Evolutionary conservation across 1,284 basidiomycete species (phyloP), one percentile per base, ranked within the genome.

Genomic region (Inonotus obliquus): DNA sequence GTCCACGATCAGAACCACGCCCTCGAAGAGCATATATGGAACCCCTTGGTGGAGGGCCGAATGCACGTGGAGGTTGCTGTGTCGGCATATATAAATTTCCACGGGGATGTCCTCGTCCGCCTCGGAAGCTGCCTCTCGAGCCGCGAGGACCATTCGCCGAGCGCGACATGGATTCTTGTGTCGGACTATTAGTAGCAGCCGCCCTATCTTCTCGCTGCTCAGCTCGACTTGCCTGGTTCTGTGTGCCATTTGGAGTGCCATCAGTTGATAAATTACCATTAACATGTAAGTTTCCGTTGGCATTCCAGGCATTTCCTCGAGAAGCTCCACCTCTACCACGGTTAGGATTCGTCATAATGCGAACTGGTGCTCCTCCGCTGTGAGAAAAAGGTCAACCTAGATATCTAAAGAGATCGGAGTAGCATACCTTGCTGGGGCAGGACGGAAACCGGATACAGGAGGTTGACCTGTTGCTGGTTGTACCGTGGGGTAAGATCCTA

Each of bases 321-420:
- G 62, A 55, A n/a, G 41, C 61, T 4, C 68, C 68, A 54, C 72
- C 74, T n/a, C 78, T 74, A n/a, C 78, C 82, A 55, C 85, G 77
- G 69, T 87, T 85, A 0, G 88, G 91, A 69, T 93, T 92, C 4
- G 81, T 72, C 84, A 86, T 81, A 52, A 87, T 84, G 23, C 77
- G 64, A 58, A 63, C 57, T 14, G 51, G 35, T 23, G 55, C 54
- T 37, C 35, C 44, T 38, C 64, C 63, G 25, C 55, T 57, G 29
- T 25, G 23, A n/a, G 23, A 45, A n/a, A 13, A 37, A 27, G 23
- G 32, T 41, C 21, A 47, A 21, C 21, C 29, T 41, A 11, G n/a
- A 49, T 27, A 45, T 25, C 29, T 25, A 47, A 6, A 11, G 55
- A 52, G 38, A 14, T 21, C 35, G 14, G 6, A 19, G 13, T 29